Percentiles rank a stretch among this genome's conserved stretches.
Evolutionary conservation across 345 rosid species (phyloP).

Genomic region (Sonneratia alba): DNA sequence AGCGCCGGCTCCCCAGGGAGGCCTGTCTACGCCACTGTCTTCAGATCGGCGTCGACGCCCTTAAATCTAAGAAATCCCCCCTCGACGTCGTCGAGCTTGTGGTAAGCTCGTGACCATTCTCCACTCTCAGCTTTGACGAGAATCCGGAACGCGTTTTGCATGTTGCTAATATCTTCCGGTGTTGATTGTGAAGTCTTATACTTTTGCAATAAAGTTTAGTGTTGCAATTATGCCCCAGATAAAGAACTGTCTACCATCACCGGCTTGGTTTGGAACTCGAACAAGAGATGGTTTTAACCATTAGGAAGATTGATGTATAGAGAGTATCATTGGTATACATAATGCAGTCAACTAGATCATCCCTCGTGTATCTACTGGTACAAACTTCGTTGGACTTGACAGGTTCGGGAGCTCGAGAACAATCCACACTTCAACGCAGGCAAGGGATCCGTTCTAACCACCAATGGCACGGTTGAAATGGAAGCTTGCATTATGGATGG

Average conservation of each 20-base stretch:
- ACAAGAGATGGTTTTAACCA: background rate
- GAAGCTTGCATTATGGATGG: slow-evolving; percentile 98
- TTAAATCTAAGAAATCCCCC: slow-evolving; percentile 52
- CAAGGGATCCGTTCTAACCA: slow-evolving; percentile 77
- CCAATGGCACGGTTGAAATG: slow-evolving; percentile 80
- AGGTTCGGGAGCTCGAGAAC: slow-evolving; percentile 86
- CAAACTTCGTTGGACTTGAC: background rate
- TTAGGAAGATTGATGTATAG: background rate
- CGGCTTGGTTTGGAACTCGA: background rate
- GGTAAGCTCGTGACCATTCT: slow-evolving; percentile 26
- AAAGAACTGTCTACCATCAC: background rate
- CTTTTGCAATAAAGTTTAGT: background rate
- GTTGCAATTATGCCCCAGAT: background rate
- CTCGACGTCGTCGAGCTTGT: slow-evolving; percentile 91
- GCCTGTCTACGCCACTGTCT: slow-evolving; percentile 81
- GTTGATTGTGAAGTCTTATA: background rate
- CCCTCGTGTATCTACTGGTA: background rate
- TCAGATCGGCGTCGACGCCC: slow-evolving; percentile 64
- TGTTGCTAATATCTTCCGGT: background rate
- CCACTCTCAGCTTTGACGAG: background rate
- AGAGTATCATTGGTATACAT: background rate
- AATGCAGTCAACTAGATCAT: background rate
- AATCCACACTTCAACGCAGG: slow-evolving; percentile 82
- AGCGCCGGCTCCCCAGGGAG: slow-evolving; percentile 69
- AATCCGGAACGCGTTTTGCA: background rate